Conservation (phyloP, 805 yeast species). For the Hanseniaspora vineae region DNA sequence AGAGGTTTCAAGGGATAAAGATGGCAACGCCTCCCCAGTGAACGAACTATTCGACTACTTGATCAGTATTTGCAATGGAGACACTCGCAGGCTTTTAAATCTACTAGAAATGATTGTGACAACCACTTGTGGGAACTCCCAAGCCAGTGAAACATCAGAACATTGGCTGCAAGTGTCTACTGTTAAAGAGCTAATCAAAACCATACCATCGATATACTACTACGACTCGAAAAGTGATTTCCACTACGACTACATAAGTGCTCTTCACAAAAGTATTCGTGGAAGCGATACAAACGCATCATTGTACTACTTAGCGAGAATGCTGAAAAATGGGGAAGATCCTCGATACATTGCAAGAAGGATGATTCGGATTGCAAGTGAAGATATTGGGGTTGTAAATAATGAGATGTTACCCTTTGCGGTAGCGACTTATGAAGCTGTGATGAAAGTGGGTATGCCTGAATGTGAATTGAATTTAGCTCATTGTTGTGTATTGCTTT, state of each 20-base stretch:
- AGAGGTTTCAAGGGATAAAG: background rate
- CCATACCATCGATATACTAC: constrained; percentile 26
- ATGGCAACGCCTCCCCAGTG: background rate
- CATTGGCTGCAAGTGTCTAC: constrained; percentile 6
- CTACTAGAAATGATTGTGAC: constrained; percentile 48
- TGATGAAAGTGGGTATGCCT: constrained; percentile 86
- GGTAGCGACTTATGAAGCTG: constrained; percentile 71
- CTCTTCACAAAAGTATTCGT: constrained; percentile 84
- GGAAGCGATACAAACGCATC: constrained; percentile 90
- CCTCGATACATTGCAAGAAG: constrained; percentile 82
- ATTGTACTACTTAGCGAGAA: constrained; percentile 69
- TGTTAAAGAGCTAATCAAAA: constrained; percentile 30
- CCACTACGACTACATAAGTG: constrained; percentile 91
- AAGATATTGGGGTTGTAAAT: constrained; percentile 82
- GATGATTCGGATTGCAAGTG: constrained; percentile 90
- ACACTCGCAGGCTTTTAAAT: constrained; percentile 74
- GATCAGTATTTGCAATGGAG: constrained; percentile 72
- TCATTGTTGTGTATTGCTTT: constrained; percentile 86
- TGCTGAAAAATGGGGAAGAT: constrained; percentile 91
- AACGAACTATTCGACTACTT: constrained; percentile 49
- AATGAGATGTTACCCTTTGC: constrained; percentile 79
- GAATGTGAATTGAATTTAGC: constrained; percentile 84
- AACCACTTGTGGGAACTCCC: background rate
- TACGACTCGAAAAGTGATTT: constrained; percentile 85
- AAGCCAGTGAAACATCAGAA: constrained; percentile 31